Evolutionary conservation across 129 eudicot species (phyloP).

Genomic region (Mikania micrantha): DNA sequence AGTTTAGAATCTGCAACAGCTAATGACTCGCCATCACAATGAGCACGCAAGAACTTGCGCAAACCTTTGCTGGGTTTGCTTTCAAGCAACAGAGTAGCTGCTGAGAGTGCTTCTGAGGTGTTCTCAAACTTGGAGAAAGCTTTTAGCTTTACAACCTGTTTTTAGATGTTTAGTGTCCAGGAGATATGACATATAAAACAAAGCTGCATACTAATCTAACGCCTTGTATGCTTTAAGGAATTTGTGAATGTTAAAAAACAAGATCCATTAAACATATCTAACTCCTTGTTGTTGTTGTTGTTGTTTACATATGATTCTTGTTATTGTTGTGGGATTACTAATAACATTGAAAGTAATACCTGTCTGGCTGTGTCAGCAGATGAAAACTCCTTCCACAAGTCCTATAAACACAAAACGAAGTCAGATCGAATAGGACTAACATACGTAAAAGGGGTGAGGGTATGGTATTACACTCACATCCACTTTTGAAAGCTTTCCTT

Average conservation of each 20-base stretch:
- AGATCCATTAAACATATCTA: too few species aligned
- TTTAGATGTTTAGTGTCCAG: too few species aligned
- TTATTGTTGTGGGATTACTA: too few species aligned
- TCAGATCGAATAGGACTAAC: neutral
- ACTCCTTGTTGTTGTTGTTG: too few species aligned
- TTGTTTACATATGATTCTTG: too few species aligned
- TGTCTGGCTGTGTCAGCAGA: constrained; percentile 72
- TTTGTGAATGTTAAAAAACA: too few species aligned
- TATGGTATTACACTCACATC: constrained; percentile 45
- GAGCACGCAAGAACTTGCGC: constrained; percentile 71
- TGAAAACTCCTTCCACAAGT: constrained; percentile 67
- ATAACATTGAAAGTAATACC: constrained; percentile 44
- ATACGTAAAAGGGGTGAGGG: too few species aligned
- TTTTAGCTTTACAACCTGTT: constrained; percentile 72
- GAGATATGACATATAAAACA: too few species aligned
- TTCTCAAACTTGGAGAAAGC: constrained; percentile 91
- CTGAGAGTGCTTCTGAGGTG: constrained; percentile 73
- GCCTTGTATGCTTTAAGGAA: too few species aligned
- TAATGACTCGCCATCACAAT: constrained; percentile 70
- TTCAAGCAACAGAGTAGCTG: constrained; percentile 58
- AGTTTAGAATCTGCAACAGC: constrained; percentile 69
- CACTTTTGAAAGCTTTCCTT: constrained; percentile 76
- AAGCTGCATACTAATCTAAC: too few species aligned
- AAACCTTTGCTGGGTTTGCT: constrained; percentile 87
- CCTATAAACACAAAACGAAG: constrained; percentile 35